These are phyloP conservation scores for Coprinopsis cinerea DNA, from an alignment of 768 basidiomycete species.

Conservation along the genomic window DNA sequence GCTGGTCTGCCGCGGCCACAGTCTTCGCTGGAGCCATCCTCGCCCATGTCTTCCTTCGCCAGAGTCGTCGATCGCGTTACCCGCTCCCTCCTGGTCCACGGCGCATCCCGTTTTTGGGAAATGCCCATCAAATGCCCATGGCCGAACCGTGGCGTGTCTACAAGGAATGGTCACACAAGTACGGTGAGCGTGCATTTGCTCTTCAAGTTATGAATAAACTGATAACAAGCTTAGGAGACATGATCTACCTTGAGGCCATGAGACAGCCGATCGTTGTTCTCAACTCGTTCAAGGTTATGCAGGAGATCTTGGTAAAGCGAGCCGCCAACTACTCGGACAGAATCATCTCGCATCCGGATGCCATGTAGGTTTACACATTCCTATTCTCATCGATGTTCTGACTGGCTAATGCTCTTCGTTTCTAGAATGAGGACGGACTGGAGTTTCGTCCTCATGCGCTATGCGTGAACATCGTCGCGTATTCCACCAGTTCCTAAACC, in stretches of 20 bases:
- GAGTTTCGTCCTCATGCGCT: slow-evolving; percentile 19
- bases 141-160: slow-evolving; percentile 7
- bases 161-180: slow-evolving; percentile 1
- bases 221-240: slow-evolving; percentile 10
- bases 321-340: slow-evolving; percentile 24
- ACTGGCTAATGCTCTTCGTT: neutral
- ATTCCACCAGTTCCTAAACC: slow-evolving; percentile 19
- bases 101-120: slow-evolving; percentile 4
- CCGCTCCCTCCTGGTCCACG: slow-evolving; percentile 7
- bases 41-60: no score
- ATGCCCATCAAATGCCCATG: neutral
- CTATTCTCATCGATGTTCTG: neutral
- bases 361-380: slow-evolving; percentile 12
- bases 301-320: slow-evolving; percentile 23
- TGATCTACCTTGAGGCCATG: slow-evolving; percentile 22
- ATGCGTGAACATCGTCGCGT: slow-evolving; percentile 22
- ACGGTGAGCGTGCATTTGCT: neutral
- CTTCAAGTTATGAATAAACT: neutral
- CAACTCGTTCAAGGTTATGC: slow-evolving; percentile 19
- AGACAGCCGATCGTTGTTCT: slow-evolving; percentile 23
- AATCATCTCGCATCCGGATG: slow-evolving; percentile 16
- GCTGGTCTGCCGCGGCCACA: no score
- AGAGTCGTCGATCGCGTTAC: no score
- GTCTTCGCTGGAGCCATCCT: no score
- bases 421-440: slow-evolving; percentile 20